These are phyloP conservation scores for Apostasia shenzhenica DNA, from an alignment of 106 monocot species.

Conservation along the genomic window DNA sequence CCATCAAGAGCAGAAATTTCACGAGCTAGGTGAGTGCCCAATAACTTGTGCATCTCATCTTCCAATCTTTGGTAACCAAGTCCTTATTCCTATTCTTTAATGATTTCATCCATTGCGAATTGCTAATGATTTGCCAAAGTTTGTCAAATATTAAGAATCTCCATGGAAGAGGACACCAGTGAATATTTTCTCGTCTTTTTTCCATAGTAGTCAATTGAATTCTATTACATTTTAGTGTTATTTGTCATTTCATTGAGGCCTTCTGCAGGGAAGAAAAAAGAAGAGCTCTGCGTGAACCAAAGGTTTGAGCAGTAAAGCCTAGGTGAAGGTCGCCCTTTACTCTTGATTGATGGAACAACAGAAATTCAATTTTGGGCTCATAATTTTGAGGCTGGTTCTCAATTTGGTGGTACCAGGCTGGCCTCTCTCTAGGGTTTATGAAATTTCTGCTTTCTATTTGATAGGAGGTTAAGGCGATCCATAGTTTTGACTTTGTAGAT, in stretches of 20 bases:
- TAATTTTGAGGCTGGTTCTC: no score
- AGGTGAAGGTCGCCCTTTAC: no score
- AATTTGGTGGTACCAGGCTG: no score
- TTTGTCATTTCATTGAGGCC: not conserved
- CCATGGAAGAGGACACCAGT: not conserved
- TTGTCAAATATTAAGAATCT: not conserved
- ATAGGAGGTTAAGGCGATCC: no score
- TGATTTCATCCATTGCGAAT: not conserved
- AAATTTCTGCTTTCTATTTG: no score
- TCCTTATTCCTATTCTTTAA: not conserved
- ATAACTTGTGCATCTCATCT: not conserved
- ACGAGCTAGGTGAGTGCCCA: constrained; percentile 21
- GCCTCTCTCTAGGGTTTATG: no score
- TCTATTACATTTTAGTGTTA: not conserved
- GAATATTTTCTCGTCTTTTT: not conserved
- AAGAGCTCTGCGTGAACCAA: constrained; percentile 25
- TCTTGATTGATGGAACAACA: no score
- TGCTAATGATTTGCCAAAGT: not conserved
- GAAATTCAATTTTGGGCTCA: no score
- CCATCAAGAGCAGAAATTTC: constrained; percentile 35
- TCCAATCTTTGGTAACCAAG: not conserved
- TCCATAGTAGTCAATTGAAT: not conserved
- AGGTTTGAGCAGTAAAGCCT: constrained; percentile 6
- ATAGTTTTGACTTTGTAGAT: no score
- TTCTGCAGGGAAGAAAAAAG: constrained; percentile 36